Evolutionary conservation across 805 yeast genomes (phyloP).

Genomic region (Hanseniaspora valbyensis): DNA sequence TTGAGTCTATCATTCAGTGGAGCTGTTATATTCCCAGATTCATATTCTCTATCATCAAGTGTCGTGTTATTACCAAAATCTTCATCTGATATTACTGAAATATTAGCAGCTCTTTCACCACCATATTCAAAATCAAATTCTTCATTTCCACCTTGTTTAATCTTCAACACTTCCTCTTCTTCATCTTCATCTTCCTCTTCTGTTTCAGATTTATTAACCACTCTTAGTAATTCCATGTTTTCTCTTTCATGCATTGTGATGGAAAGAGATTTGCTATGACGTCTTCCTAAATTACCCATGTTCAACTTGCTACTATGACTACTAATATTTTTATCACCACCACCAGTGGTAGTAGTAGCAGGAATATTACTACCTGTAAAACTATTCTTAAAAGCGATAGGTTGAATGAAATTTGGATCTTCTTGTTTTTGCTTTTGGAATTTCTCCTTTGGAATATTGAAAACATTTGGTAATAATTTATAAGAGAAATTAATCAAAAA

Average conservation of each 20-base stretch:
- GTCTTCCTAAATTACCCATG: slow-evolving; percentile 1
- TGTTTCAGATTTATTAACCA: slow-evolving; percentile 15
- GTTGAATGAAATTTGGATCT: background rate
- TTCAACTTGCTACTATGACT: too few relatives aligned
- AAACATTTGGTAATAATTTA: slow-evolving; percentile 52
- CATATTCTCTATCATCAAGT: background rate
- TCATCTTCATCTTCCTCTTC: slow-evolving; percentile 18
- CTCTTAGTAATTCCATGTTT: slow-evolving; percentile 13
- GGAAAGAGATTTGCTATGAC: slow-evolving; percentile 15
- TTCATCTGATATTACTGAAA: background rate
- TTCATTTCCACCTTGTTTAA: too few relatives aligned
- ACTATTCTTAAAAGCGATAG: too few relatives aligned
- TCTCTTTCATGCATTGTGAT: slow-evolving; percentile 12
- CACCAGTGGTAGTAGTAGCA: too few relatives aligned
- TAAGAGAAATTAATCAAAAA: slow-evolving; percentile 80
- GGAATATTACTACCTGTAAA: too few relatives aligned
- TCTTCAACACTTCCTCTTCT: too few relatives aligned
- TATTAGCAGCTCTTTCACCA: background rate
- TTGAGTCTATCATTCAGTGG: background rate
- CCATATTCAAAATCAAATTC: slow-evolving; percentile 15
- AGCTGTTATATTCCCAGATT: background rate
- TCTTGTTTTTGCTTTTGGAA: background rate
- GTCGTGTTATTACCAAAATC: slow-evolving; percentile 8
- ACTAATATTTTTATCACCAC: too few relatives aligned
- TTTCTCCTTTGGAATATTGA: slow-evolving; percentile 21